phyloP scores from a whole-genome alignment of 2,329 filamentous ascomycete genomes.

The Decorospora gaudefroyi region DNA sequence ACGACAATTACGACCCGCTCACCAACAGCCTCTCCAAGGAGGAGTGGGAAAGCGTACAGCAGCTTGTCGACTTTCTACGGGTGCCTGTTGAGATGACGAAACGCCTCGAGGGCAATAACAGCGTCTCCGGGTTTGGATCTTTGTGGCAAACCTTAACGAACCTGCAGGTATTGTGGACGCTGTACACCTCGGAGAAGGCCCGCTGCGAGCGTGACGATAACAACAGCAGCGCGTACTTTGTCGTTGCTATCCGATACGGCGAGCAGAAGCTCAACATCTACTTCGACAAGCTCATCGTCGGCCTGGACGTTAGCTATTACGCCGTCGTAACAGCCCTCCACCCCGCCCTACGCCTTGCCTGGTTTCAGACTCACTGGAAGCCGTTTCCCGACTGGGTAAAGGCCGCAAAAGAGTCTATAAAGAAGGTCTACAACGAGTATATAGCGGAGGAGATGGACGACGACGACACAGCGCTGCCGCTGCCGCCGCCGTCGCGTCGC shows the following conservation, averaged over 20 bases:
- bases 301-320: slow-evolving; percentile 2
- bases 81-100: slow-evolving; percentile 6
- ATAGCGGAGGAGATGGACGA: not conserved
- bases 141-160: slow-evolving; percentile 14
- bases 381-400: slow-evolving; percentile 1
- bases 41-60: slow-evolving; percentile 8
- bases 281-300: slow-evolving; percentile 10
- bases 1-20: slow-evolving; percentile 3
- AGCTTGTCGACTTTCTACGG: slow-evolving; percentile 9
- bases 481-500: not conserved
- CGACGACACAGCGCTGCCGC: not conserved
- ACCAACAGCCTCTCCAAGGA: slow-evolving; percentile 6
- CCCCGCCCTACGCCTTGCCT: slow-evolving; percentile 7
- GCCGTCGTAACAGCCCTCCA: slow-evolving; percentile 11
- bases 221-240: slow-evolving; percentile 3
- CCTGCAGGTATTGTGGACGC: slow-evolving; percentile 5
- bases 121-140: slow-evolving; percentile 8
- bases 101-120: slow-evolving; percentile 8
- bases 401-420: slow-evolving; percentile 4
- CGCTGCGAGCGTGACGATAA: not conserved
- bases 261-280: slow-evolving; percentile 13
- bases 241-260: slow-evolving; percentile 2
- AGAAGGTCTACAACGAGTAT: slow-evolving; percentile 3
- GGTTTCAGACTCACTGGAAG: slow-evolving; percentile 10
- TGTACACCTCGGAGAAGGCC: not conserved